A percentile compares a stretch with the other conserved stretches of the same genome.
phyloP scores from a whole-genome alignment of 768 basidiomycete genomes.

The Obba rivulosa region DNA sequence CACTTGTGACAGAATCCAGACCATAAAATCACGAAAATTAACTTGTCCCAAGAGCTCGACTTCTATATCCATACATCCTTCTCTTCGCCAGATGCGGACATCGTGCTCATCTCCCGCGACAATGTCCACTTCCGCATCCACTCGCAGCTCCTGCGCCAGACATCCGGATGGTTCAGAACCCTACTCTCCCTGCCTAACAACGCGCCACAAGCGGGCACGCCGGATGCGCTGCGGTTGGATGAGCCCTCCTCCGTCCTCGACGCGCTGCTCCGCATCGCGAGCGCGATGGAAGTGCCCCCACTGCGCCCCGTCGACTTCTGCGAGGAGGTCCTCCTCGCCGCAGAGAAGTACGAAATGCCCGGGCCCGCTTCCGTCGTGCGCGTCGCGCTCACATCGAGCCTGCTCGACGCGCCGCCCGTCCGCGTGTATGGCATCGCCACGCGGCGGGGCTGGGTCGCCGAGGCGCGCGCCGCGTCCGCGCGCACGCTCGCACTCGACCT shows the following conservation, averaged over 20 bases:
- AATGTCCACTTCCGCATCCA: slow-evolving; percentile 18
- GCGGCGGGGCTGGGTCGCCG: slow-evolving; percentile 40
- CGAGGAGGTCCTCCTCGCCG: slow-evolving; percentile 34
- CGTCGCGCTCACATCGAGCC: slow-evolving; percentile 33
- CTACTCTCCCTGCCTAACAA: slow-evolving; percentile 20
- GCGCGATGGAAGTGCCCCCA: slow-evolving; percentile 33
- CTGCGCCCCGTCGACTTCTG: slow-evolving; percentile 40
- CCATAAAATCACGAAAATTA: no score
- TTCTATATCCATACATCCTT: no score
- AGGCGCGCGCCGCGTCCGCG: slow-evolving; percentile 36
- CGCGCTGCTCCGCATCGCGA: slow-evolving; percentile 35
- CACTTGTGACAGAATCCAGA: no score
- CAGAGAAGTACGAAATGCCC: slow-evolving; percentile 42
- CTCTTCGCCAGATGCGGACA: slow-evolving; percentile 5
- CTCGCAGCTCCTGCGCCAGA: slow-evolving; percentile 15
- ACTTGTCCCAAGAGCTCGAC: no score
- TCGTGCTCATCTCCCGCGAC: slow-evolving; percentile 17
- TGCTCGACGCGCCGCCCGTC: slow-evolving; percentile 35
- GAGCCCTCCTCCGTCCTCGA: slow-evolving; percentile 32
- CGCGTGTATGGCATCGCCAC: slow-evolving; percentile 42
- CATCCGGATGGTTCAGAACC: slow-evolving; percentile 24
- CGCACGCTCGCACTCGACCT: slow-evolving; percentile 37
- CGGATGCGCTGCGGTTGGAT: slow-evolving; percentile 22
- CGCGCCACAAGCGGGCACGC: not conserved
- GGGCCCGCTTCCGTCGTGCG: slow-evolving; percentile 40